Percentiles rank a stretch among this genome's conserved stretches.
Evolutionary conservation across 495 filamentous ascomycete genomes (phyloP).

Genomic region (Letharia columbiana): DNA sequence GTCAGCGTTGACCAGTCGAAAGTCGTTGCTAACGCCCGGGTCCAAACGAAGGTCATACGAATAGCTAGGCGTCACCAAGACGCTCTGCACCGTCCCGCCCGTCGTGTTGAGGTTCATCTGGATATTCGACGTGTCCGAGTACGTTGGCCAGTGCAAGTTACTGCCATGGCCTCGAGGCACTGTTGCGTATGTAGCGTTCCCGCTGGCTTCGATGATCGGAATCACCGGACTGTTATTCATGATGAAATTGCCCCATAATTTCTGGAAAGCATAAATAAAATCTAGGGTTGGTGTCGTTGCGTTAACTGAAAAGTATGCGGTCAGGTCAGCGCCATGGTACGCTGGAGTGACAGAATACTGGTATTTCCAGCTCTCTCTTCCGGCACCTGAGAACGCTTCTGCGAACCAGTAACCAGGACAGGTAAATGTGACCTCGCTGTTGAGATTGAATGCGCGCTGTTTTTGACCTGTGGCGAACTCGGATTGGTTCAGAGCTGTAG

Average conservation of each 20-base stretch:
- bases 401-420: conserved; percentile 55
- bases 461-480: conserved; percentile 43
- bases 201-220: neutral
- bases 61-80: conserved; percentile 4
- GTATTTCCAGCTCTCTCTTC: conserved; percentile 42
- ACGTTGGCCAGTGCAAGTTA: conserved; percentile 29
- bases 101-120: conserved; percentile 47
- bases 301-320: conserved; percentile 40
- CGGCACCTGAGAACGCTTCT: conserved; percentile 37
- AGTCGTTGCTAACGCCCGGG: conserved; percentile 38
- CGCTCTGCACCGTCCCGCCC: conserved; percentile 30
- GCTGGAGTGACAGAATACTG: conserved; percentile 51
- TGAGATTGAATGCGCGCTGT: conserved; percentile 43
- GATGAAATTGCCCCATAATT: conserved; percentile 42
- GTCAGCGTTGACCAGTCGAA: conserved; percentile 38
- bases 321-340: conserved; percentile 46
- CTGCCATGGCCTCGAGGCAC: neutral
- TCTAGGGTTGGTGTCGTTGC: conserved; percentile 12
- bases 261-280: conserved; percentile 25
- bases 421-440: conserved; percentile 49
- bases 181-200: neutral
- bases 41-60: conserved; percentile 25
- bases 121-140: conserved; percentile 26
- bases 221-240: conserved; percentile 36
- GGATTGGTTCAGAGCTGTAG: conserved; percentile 37